phyloP scores from a whole-genome alignment of 208 protist genomes.

The Crithidia sp. region DNA sequence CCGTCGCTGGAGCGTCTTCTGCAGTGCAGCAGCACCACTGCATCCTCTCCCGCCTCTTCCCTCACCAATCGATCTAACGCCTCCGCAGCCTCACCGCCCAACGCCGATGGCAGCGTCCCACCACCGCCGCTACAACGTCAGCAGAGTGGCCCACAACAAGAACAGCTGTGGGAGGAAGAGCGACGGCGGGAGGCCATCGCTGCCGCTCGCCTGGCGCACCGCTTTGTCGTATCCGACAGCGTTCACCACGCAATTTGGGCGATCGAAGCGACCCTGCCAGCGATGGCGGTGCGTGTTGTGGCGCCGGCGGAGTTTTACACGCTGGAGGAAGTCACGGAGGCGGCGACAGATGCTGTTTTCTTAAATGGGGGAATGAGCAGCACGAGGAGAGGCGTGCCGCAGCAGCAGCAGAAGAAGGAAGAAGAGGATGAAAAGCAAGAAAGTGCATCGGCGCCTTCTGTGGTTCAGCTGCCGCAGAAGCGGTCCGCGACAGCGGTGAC shows the following conservation, averaged over 20 bases:
- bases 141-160: not conserved
- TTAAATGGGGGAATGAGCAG: no score
- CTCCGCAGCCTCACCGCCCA: no score
- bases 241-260: slow-evolving; percentile 69
- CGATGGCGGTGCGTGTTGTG: slow-evolving; percentile 30
- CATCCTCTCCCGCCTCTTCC: slow-evolving; percentile 3
- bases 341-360: no score
- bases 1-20: slow-evolving; percentile 30
- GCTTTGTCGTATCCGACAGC: slow-evolving; percentile 59
- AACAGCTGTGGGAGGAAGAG: slow-evolving; percentile 38
- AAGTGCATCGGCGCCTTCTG: not conserved
- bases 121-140: no score
- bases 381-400: no score
- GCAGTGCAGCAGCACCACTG: slow-evolving; percentile 36
- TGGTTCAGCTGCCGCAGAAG: slow-evolving; percentile 15
- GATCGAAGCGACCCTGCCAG: slow-evolving; percentile 39
- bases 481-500: slow-evolving; percentile 7
- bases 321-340: slow-evolving; percentile 3
- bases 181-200: slow-evolving; percentile 12
- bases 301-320: slow-evolving; percentile 32
- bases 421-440: not conserved
- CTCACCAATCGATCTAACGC: no score
- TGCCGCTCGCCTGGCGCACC: slow-evolving; percentile 34
- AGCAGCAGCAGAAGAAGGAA: not conserved
- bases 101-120: no score